Evolutionary conservation across 1,284 basidiomycete genomes (phyloP), one percentile per base, ranked within the genome.

Genomic region (Apiotrichum siamense): DNA sequence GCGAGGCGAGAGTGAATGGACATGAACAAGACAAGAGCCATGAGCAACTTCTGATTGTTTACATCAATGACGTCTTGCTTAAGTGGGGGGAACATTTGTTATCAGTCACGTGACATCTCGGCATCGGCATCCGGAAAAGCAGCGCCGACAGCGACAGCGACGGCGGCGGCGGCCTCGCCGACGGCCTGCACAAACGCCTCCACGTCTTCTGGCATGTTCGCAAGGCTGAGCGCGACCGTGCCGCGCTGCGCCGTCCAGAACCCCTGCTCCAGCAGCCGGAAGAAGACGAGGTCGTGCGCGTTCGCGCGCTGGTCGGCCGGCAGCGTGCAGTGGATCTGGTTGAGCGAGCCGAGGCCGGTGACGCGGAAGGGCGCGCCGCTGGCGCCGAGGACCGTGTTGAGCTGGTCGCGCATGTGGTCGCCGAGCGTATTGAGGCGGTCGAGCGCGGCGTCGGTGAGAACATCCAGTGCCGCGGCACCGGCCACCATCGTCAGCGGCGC

Each of bases 341-440:
- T 67, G 39, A 67, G 49, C 7, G 62, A 62, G 4, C 63, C 65
- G 18, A 65, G 50, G 13, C 65, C 65, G 3, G 57, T 62, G 37
- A 63, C 53, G 44, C 52, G 23, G 47, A 47, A 55, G 24, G 44
- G 44, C 4, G 32, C 31, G 17, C 41, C 45, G 4, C 18, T 7
- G 13, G 31, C 21, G 12, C 43, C 25, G 25, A 60, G 55, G 11
- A 29, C 41, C 13, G 31, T 27, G 38, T 61, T 61, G 37, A 61
- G n/a, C 17, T 31, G 20, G 2, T 52, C 40, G 27, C 62, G 54
- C 53, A 63, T 39, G 12, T 24, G 24, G 47, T 66, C 61, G 6
- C 64, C 64, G 0, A 60, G 44, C 1, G 27, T 31, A 41, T 62
- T 66, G 15, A 66, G 39, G 5, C 45, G 25, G 7, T 26, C 35